These are phyloP conservation scores for Tillandsia leiboldiana DNA, from an alignment of 176 grass and related monocot genomes.

Conservation along the genomic window DNA sequence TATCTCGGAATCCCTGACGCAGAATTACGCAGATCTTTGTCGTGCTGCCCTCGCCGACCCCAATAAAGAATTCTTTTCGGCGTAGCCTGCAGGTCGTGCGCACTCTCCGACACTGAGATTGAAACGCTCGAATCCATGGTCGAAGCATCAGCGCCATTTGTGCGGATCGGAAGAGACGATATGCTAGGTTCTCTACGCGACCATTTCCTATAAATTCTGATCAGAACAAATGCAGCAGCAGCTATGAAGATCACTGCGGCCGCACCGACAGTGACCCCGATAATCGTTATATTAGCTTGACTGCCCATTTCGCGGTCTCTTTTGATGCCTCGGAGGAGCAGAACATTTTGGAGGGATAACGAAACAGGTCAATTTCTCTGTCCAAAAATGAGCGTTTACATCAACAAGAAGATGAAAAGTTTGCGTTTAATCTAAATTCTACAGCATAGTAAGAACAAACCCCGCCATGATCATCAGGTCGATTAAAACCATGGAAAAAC, in stretches of 20 bases:
- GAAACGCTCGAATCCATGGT: slow-evolving; percentile 55
- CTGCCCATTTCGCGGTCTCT: slow-evolving; percentile 30
- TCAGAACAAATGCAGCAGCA: slow-evolving; percentile 29
- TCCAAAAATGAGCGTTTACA: not conserved
- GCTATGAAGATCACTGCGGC: slow-evolving; percentile 30
- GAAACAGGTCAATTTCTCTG: not conserved
- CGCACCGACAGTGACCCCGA: slow-evolving; percentile 41
- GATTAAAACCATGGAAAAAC: no score
- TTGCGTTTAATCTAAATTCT: not conserved
- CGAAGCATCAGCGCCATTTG: slow-evolving; percentile 24
- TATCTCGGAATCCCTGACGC: slow-evolving; percentile 77
- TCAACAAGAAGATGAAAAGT: not conserved
- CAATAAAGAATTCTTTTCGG: slow-evolving; percentile 18
- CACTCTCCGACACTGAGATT: slow-evolving; percentile 51
- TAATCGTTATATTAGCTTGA: slow-evolving; percentile 14
- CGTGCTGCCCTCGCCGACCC: slow-evolving; percentile 27
- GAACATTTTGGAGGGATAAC: not conserved
- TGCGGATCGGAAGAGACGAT: slow-evolving; percentile 34
- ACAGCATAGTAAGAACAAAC: not conserved
- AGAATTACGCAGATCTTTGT: slow-evolving; percentile 28
- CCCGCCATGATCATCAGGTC: not conserved
- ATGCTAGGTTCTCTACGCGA: slow-evolving; percentile 22
- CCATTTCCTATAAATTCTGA: slow-evolving; percentile 44
- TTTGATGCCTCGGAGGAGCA: slow-evolving; percentile 15
- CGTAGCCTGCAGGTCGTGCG: not conserved